Base-by-base conservation (phyloP, 2,329 filamentous ascomycete species). In the Helotiales sp. region DNA sequence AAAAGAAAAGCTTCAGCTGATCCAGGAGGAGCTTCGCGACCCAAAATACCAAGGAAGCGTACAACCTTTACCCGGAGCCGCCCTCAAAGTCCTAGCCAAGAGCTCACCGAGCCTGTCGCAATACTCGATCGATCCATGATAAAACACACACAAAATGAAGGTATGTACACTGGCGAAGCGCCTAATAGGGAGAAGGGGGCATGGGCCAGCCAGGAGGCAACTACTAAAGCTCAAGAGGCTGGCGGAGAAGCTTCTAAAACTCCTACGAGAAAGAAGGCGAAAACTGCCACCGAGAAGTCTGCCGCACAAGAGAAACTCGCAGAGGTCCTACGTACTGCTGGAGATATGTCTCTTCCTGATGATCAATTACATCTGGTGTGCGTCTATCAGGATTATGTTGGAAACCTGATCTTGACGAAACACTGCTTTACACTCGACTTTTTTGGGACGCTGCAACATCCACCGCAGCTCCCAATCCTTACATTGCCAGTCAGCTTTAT, bases 341-440 rank as follows among this genome's bases (percentile, higher is more conserved):
- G 63, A 30, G 27, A 53, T n/a, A 27, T 65, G 9, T 12, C 48
- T 2, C 36, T 67, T 44, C 48, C 63, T 10, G 59, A 62, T 29
- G 55, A 51, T 15, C 46, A 54, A 8, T 42, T 52, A n/a, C 59
- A 61, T 30, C 58, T 71, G 24, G 24, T 64, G 27, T 65, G 63
- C 38, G 49, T 62, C 24, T 66, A 64, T 24, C 51, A 67, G 25
- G 53, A 56, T 9, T 24, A 40, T 25, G 56, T 61, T 12, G 69
- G 69, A 13, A 70, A 69, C 36, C 51, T 71, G 6, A 29, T 70
- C 24, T 47, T 71, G 2, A 66, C 67, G 17, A 17, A 46, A 36
- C 66, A 70, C 42, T 66, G 62, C 25, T 50, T 54, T 9, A 31
- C 33, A 6, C 44, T 70, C 10, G 58, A 66, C 15, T 69, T 70